These are phyloP conservation scores for Xylariaceae sp. DNA, from an alignment of 2,329 filamentous ascomycete species.

Conservation along the genomic window DNA sequence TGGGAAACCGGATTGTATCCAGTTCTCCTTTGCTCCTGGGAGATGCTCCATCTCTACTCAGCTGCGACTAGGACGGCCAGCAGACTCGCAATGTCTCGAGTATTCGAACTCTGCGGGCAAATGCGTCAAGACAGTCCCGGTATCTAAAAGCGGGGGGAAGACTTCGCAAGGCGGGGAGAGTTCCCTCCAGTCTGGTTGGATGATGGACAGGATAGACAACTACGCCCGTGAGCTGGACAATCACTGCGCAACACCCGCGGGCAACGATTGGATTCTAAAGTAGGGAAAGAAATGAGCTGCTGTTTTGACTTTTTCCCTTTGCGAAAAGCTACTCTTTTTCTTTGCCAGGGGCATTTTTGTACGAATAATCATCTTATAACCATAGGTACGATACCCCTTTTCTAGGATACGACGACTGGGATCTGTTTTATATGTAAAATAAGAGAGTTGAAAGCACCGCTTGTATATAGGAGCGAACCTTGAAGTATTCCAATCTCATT, in stretches of 20 bases:
- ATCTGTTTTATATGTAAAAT: too few relatives aligned
- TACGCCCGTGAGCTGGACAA: conserved; percentile 13
- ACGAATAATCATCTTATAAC: too few relatives aligned
- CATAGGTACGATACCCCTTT: too few relatives aligned
- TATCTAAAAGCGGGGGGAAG: conserved; percentile 13
- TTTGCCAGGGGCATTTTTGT: too few relatives aligned
- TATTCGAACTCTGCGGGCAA: conserved; percentile 20
- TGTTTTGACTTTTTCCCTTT: too few relatives aligned
- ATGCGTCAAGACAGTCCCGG: conserved; percentile 16
- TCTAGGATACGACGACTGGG: too few relatives aligned
- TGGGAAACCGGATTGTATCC: conserved; percentile 17
- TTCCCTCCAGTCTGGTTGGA: conserved; percentile 18
- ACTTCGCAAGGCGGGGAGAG: not conserved
- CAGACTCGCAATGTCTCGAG: conserved; percentile 18
- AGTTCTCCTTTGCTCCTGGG: conserved; percentile 19
- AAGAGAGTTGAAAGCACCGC: too few relatives aligned
- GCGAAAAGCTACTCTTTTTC: too few relatives aligned
- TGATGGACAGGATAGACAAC: conserved; percentile 16
- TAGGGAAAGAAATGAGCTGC: too few relatives aligned
- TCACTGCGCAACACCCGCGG: conserved; percentile 7
- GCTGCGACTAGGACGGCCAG: conserved; percentile 15
- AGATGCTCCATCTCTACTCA: conserved; percentile 18
- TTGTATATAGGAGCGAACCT: too few relatives aligned
- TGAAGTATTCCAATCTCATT: too few relatives aligned
- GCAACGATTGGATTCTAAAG: conserved; percentile 2